Evolutionary conservation across 495 filamentous ascomycete genomes (phyloP).

Genomic region (Penicillium macrosclerotiorum): DNA sequence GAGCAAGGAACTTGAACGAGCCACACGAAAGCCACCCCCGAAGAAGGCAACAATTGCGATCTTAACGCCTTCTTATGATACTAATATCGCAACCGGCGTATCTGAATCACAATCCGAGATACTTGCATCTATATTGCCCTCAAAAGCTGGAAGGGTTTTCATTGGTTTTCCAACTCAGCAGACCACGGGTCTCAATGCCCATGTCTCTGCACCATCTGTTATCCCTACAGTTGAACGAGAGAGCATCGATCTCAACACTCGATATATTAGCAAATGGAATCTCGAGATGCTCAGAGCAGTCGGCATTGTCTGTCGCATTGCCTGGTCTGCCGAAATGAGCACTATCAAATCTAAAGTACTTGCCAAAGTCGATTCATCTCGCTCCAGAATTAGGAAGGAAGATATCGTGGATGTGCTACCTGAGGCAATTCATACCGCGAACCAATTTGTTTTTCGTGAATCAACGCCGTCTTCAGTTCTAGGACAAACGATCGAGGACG

Average conservation of each 20-base stretch:
- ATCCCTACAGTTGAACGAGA: conserved; percentile 99
- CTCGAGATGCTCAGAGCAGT: conserved; percentile 89
- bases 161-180: conserved; percentile 98
- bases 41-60: conserved; percentile 80
- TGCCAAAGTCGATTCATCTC: conserved; percentile 32
- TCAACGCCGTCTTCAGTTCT: conserved; percentile 84
- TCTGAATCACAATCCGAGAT: conserved; percentile 67
- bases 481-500: conserved; percentile 81
- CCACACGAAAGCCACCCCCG: conserved; percentile 95
- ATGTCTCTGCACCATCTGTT: conserved; percentile 97
- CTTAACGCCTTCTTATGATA: conserved; percentile 87
- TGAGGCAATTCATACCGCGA: conserved; percentile 66
- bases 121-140: conserved; percentile 86
- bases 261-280: conserved; percentile 93
- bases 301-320: conserved; percentile 84
- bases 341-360: conserved; percentile 55
- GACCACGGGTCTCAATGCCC: conserved; percentile 89
- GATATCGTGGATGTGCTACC: conserved; percentile 67
- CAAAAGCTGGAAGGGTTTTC: conserved; percentile 84
- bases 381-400: conserved; percentile 56
- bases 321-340: conserved; percentile 81
- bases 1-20: conserved; percentile 84
- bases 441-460: conserved; percentile 79
- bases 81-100: conserved; percentile 61
- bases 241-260: conserved; percentile 92